Evolutionary conservation across 176 grass and related monocot species (phyloP).

Genomic region (Triticum dicoccoides): DNA sequence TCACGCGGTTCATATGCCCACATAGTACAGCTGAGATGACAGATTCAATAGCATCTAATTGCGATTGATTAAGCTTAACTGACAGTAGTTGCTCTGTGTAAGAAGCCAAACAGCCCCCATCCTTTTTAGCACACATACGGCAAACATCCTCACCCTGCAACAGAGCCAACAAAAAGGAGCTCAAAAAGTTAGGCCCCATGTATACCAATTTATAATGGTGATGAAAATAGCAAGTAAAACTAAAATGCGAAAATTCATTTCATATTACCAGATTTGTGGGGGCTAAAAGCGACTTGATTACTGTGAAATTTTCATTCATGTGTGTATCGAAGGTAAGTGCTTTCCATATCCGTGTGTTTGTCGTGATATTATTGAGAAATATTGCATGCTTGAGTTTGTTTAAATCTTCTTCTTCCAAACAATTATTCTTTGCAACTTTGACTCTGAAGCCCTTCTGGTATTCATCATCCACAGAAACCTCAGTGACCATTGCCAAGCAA

Average conservation of each 20-base stretch:
- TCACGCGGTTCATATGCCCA: slow-evolving; percentile 34
- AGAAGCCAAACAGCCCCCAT: slow-evolving; percentile 8
- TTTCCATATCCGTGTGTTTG: slow-evolving; percentile 57
- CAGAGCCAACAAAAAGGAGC: not conserved
- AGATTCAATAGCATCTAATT: slow-evolving; percentile 46
- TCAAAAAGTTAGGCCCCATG: not conserved
- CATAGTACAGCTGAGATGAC: slow-evolving; percentile 42
- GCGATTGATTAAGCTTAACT: slow-evolving; percentile 58
- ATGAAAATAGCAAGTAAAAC: not conserved
- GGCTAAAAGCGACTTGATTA: slow-evolving; percentile 50
- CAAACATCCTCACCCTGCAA: slow-evolving; percentile 35
- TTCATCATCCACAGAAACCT: slow-evolving; percentile 50
- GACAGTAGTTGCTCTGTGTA: slow-evolving; percentile 25
- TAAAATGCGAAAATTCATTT: not conserved
- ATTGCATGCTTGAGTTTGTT: slow-evolving; percentile 37
- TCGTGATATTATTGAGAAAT: slow-evolving; percentile 49
- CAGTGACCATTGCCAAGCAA: slow-evolving; percentile 51
- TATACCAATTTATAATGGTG: not conserved
- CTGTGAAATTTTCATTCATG: slow-evolving; percentile 49
- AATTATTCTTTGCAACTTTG: slow-evolving; percentile 28
- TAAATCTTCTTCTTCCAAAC: slow-evolving; percentile 12
- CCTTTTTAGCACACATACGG: not conserved
- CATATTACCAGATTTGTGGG: slow-evolving; percentile 41
- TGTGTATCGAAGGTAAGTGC: slow-evolving; percentile 29
- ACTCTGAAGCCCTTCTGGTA: slow-evolving; percentile 45